Evolutionary conservation across 2,329 filamentous ascomycete species (phyloP).

Genomic region (Zasmidium citrigriseum): DNA sequence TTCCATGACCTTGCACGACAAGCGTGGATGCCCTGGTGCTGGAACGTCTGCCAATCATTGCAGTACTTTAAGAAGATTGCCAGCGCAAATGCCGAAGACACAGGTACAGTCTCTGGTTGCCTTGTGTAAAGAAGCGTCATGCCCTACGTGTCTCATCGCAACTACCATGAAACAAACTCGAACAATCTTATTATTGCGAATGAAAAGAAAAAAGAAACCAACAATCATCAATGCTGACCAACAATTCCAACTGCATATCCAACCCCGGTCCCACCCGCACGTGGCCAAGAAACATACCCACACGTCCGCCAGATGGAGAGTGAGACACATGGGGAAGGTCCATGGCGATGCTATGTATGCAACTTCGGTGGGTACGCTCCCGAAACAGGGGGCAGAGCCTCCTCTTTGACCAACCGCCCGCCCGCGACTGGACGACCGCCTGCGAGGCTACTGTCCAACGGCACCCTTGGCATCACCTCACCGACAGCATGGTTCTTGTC

Average conservation of each 20-base stretch:
- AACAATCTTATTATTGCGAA: neutral
- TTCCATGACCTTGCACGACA: neutral
- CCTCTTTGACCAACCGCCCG: neutral
- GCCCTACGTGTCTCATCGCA: neutral
- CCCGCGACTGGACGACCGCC: neutral
- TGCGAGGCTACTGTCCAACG: neutral
- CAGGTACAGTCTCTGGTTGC: neutral
- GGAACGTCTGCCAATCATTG: neutral
- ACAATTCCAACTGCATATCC: neutral
- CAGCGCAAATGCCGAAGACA: neutral
- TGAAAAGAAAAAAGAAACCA: neutral
- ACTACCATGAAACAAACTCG: neutral
- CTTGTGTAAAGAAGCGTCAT: neutral
- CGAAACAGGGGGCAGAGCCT: neutral
- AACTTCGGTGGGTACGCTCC: neutral
- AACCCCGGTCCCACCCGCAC: neutral
- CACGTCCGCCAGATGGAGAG: neutral
- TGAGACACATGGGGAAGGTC: neutral
- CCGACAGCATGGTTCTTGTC: neutral
- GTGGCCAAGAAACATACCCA: neutral
- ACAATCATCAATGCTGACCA: neutral
- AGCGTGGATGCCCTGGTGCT: neutral
- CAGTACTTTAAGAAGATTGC: neutral
- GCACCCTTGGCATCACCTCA: slow-evolving; percentile 5
- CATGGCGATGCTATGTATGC: neutral